These are phyloP conservation scores for Penicillium brasilianum DNA, from an alignment of 2,329 filamentous ascomycete genomes.

Conservation along the genomic window DNA sequence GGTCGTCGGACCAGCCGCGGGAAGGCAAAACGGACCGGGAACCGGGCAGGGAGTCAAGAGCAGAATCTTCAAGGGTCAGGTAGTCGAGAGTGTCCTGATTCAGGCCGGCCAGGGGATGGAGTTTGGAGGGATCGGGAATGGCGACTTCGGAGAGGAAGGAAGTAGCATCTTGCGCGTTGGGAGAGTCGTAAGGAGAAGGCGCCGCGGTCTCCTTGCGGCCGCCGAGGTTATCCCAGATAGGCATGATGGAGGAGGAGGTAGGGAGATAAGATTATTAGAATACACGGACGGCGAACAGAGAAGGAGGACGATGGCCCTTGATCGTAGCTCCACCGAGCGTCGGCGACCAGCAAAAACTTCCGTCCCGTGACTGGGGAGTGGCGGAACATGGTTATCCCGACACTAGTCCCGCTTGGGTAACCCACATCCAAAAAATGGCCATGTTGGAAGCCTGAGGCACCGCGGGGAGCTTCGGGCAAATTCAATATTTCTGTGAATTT, in stretches of 20 bases:
- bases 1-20: conserved; percentile 95
- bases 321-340: conserved; percentile 33
- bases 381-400: conserved; percentile 34
- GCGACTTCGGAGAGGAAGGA: conserved; percentile 79
- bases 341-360: conserved; percentile 46
- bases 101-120: conserved; percentile 92
- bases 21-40: conserved; percentile 87
- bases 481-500: conserved; percentile 21
- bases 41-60: conserved; percentile 83
- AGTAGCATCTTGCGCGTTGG: conserved; percentile 77
- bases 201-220: conserved; percentile 64
- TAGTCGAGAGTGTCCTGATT: conserved; percentile 95
- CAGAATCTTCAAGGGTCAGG: conserved; percentile 88
- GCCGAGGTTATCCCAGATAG: conserved; percentile 66
- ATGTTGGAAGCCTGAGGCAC: conserved; percentile 31
- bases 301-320: conserved; percentile 29
- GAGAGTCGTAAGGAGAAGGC: conserved; percentile 69
- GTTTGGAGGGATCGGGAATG: conserved; percentile 81
- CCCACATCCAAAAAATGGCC: conserved; percentile 36
- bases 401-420: conserved; percentile 32
- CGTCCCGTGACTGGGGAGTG: conserved; percentile 40
- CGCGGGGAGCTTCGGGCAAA: conserved; percentile 34
- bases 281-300: conserved; percentile 27
- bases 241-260: conserved; percentile 48
- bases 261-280: conserved; percentile 34